phyloP scores from a whole-genome alignment of 1,284 basidiomycete species.

The Boletus sp. region DNA sequence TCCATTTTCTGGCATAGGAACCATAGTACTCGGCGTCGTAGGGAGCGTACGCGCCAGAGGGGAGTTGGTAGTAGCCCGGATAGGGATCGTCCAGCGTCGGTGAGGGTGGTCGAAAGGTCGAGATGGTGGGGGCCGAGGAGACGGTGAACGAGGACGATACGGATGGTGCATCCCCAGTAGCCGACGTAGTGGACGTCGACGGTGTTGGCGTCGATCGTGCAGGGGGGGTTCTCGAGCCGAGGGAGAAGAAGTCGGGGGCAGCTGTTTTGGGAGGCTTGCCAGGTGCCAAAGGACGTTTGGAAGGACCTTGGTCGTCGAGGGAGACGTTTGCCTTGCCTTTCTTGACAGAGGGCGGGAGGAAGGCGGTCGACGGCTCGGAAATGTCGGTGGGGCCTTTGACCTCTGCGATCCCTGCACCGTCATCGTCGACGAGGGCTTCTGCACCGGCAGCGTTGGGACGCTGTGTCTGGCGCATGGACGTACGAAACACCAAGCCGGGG shows the following conservation, averaged over 20 bases:
- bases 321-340: conserved; percentile 66
- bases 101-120: conserved; percentile 74
- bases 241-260: conserved; percentile 69
- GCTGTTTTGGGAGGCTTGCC: conserved; percentile 31
- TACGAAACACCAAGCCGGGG: conserved; percentile 61
- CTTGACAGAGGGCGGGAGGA: conserved; percentile 60
- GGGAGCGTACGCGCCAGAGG: conserved; percentile 78
- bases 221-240: conserved; percentile 40
- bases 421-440: conserved; percentile 13
- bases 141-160: conserved; percentile 30
- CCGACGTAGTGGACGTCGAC: conserved; percentile 4
- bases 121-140: conserved; percentile 71
- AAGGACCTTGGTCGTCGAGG: conserved; percentile 53
- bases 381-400: conserved; percentile 4
- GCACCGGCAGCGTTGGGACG: conserved; percentile 13
- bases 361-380: conserved; percentile 39
- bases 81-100: conserved; percentile 79
- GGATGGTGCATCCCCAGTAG: conserved; percentile 9
- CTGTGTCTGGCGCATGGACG: conserved; percentile 20
- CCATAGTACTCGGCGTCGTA: conserved; percentile 80
- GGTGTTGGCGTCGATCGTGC: conserved; percentile 21
- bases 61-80: conserved; percentile 87
- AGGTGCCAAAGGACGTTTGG: conserved; percentile 28
- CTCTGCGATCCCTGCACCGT: conserved; percentile 17
- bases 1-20: conserved; percentile 72